Conservation (phyloP, 768 basidiomycete genomes). For the Kwoniella sp. region DNA sequence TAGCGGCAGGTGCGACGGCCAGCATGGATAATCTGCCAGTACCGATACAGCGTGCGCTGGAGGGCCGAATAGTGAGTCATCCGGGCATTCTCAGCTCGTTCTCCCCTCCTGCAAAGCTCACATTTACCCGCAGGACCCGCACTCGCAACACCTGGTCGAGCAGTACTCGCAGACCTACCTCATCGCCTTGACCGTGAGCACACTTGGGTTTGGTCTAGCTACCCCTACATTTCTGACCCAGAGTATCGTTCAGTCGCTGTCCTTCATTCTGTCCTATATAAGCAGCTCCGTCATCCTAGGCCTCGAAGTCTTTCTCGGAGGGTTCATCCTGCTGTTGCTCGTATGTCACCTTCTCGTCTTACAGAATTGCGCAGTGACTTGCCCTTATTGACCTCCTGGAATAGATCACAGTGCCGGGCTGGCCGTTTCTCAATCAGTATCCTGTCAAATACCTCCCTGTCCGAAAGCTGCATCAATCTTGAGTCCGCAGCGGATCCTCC, state of each 20-base stretch:
- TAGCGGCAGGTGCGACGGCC: too few species aligned
- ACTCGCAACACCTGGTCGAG: conserved; percentile 32
- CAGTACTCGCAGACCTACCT: conserved; percentile 33
- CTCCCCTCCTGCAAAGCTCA: not conserved
- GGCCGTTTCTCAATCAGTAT: conserved; percentile 34
- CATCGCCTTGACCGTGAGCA: conserved; percentile 31
- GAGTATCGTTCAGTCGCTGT: too few species aligned
- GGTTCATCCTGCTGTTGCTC: conserved; percentile 25
- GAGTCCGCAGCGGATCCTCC: not conserved
- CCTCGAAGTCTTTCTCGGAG: conserved; percentile 34
- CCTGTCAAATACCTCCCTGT: conserved; percentile 38
- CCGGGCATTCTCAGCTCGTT: not conserved
- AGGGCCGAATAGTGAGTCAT: conserved; percentile 33
- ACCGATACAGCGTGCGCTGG: conserved; percentile 19
- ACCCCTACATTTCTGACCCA: too few species aligned
- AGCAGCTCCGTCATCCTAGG: conserved; percentile 31
- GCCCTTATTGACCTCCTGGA: too few species aligned
- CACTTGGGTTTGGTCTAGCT: not conserved
- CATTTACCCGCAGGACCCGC: conserved; percentile 28
- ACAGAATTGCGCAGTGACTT: not conserved
- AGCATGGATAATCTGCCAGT: conserved; percentile 37
- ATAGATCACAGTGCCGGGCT: conserved; percentile 33
- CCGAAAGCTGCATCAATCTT: conserved; percentile 20
- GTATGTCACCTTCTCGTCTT: conserved; percentile 13
- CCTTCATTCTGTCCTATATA: conserved; percentile 29